phyloP scores from a whole-genome alignment of 306 rosid genomes.

The Corylus heterophylla region DNA sequence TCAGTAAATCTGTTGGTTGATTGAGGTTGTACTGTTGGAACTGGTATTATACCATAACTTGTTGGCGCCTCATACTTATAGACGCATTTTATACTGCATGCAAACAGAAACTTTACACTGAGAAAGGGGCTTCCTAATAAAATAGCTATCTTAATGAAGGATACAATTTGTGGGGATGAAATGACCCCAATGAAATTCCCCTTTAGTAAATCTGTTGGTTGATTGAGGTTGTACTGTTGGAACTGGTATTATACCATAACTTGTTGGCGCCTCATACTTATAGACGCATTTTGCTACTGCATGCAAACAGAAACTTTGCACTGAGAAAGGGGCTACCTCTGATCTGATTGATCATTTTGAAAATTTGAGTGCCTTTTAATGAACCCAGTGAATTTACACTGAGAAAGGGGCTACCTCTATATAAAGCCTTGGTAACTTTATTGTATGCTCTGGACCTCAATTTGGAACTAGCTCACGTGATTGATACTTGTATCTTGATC shows the following conservation, averaged over 20 bases:
- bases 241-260: too few relatives aligned
- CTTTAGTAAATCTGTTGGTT: background rate
- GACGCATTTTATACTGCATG: background rate
- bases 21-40: too few relatives aligned
- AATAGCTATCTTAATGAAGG: background rate
- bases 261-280: background rate
- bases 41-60: too few relatives aligned
- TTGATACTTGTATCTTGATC: slow-evolving; percentile 17
- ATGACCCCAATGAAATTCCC: background rate
- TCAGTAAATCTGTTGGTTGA: background rate
- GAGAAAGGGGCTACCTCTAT: background rate
- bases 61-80: background rate
- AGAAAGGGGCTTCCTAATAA: background rate
- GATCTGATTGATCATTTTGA: background rate
- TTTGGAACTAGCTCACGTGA: background rate
- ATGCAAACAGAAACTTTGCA: background rate
- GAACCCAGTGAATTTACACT: background rate
- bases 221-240: too few relatives aligned
- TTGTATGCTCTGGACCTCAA: background rate
- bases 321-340: background rate
- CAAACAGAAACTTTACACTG: background rate
- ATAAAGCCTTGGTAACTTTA: slow-evolving; percentile 11
- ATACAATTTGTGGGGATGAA: background rate
- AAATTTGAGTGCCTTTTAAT: background rate
- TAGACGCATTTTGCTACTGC: background rate